Evolutionary conservation across 495 filamentous ascomycete species (phyloP).

Genomic region (Annulohypoxylon stygium): DNA sequence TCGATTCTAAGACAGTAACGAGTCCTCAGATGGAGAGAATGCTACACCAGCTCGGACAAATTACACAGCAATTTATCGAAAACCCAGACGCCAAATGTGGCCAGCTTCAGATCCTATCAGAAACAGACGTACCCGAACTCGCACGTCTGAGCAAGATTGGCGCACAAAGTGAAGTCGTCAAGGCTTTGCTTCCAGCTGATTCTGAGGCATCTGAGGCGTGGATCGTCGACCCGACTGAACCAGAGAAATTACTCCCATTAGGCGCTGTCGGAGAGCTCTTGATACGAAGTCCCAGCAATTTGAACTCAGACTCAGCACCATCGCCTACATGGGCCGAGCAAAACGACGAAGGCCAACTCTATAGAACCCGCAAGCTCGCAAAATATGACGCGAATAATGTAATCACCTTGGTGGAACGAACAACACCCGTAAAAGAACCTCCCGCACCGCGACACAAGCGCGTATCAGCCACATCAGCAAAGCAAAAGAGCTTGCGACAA

Average conservation of each 20-base stretch:
- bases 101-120: slow-evolving; percentile 47
- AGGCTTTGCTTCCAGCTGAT: slow-evolving; percentile 25
- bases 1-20: slow-evolving; percentile 64
- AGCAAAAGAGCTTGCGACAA: slow-evolving; percentile 54
- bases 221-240: slow-evolving; percentile 58
- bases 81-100: slow-evolving; percentile 46
- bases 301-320: slow-evolving; percentile 41
- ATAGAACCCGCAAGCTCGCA: slow-evolving; percentile 51
- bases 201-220: slow-evolving; percentile 48
- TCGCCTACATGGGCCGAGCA: slow-evolving; percentile 43
- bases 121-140: slow-evolving; percentile 40
- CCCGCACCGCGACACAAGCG: slow-evolving; percentile 36
- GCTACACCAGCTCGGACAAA: slow-evolving; percentile 48
- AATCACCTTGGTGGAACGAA: slow-evolving; percentile 40
- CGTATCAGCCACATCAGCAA: slow-evolving; percentile 50
- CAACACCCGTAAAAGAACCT: slow-evolving; percentile 12
- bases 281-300: slow-evolving; percentile 46
- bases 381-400: slow-evolving; percentile 43
- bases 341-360: slow-evolving; percentile 36
- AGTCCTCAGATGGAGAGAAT: slow-evolving; percentile 52
- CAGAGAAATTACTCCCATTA: slow-evolving; percentile 53
- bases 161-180: slow-evolving; percentile 10
- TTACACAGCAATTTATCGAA: slow-evolving; percentile 52
- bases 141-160: slow-evolving; percentile 16
- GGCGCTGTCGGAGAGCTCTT: slow-evolving; percentile 63